A percentile compares a stretch with the other conserved stretches of the same genome.
Evolutionary conservation across 1,139 yeast species (phyloP).

Genomic region (Blastobotrys petasosporus): DNA sequence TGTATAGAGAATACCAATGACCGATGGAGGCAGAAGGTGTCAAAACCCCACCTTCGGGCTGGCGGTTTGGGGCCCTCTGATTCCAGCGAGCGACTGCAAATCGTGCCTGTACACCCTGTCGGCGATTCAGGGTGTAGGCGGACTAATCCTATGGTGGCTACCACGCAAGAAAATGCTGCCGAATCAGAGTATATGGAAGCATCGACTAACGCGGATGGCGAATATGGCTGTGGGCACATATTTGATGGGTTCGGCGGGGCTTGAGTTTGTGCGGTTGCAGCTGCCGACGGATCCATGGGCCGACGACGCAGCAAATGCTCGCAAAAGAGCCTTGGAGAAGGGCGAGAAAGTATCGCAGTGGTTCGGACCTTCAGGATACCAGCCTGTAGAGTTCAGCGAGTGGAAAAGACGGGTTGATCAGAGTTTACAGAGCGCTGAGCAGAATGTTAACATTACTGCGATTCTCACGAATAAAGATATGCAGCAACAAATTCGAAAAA

Average conservation of each 20-base stretch:
- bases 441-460: not conserved
- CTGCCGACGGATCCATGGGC: constrained; percentile 34
- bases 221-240: constrained; percentile 28
- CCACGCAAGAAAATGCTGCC: constrained; percentile 26
- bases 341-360: constrained; percentile 25
- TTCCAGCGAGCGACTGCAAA: constrained; percentile 35
- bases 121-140: constrained; percentile 28
- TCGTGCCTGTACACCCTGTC: constrained; percentile 29
- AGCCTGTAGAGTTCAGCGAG: constrained; percentile 27
- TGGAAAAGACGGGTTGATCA: constrained; percentile 28
- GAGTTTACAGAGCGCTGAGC: constrained; percentile 13
- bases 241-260: constrained; percentile 25
- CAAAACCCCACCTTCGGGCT: constrained; percentile 33
- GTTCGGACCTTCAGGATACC: constrained; percentile 33
- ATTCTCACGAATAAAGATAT: not conserved
- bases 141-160: constrained; percentile 27
- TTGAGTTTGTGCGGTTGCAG: constrained; percentile 29
- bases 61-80: constrained; percentile 34
- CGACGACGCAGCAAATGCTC: constrained; percentile 31
- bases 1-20: not conserved
- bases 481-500: constrained; percentile 8
- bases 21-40: constrained; percentile 9
- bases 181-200: constrained; percentile 21
- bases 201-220: constrained; percentile 21
- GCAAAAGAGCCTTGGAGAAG: constrained; percentile 17